Conservation (phyloP, 768 basidiomycete genomes). For the Porphyrellus cyaneotinctus region DNA sequence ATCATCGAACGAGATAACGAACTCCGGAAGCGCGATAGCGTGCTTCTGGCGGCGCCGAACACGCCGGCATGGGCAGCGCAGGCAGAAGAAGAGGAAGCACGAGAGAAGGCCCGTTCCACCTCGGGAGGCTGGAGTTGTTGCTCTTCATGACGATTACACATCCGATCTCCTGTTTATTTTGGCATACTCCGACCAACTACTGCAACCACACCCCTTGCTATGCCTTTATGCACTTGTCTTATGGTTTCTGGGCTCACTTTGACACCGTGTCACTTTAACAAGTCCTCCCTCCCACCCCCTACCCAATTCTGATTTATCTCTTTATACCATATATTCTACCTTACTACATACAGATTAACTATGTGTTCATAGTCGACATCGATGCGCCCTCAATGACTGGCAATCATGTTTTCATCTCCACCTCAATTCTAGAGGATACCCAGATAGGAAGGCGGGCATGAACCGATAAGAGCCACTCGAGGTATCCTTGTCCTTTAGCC, state of each 20-base stretch:
- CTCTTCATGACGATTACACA: slow-evolving; percentile 35
- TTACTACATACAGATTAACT: slow-evolving; percentile 36
- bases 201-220: slow-evolving; percentile 21
- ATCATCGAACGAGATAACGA: slow-evolving; percentile 79
- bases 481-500: slow-evolving; percentile 22
- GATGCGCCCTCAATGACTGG: slow-evolving; percentile 3
- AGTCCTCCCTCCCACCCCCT: slow-evolving; percentile 25
- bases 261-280: slow-evolving; percentile 20
- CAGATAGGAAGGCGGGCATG: slow-evolving; percentile 26
- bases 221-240: slow-evolving; percentile 26
- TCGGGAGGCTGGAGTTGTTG: slow-evolving; percentile 68
- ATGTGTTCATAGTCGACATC: slow-evolving; percentile 33
- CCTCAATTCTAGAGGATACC: slow-evolving; percentile 10
- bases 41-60: slow-evolving; percentile 60
- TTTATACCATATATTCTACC: slow-evolving; percentile 39
- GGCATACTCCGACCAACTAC: slow-evolving; percentile 21
- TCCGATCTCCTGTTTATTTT: slow-evolving; percentile 13
- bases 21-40: slow-evolving; percentile 76
- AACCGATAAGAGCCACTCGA: slow-evolving; percentile 1
- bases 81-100: slow-evolving; percentile 76
- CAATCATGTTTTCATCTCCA: slow-evolving; percentile 3
- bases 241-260: slow-evolving; percentile 21
- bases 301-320: slow-evolving; percentile 37
- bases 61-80: slow-evolving; percentile 76
- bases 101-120: slow-evolving; percentile 43